phyloP scores from a whole-genome alignment of 495 filamentous ascomycete species.

The Mycothermus thermophilus region DNA sequence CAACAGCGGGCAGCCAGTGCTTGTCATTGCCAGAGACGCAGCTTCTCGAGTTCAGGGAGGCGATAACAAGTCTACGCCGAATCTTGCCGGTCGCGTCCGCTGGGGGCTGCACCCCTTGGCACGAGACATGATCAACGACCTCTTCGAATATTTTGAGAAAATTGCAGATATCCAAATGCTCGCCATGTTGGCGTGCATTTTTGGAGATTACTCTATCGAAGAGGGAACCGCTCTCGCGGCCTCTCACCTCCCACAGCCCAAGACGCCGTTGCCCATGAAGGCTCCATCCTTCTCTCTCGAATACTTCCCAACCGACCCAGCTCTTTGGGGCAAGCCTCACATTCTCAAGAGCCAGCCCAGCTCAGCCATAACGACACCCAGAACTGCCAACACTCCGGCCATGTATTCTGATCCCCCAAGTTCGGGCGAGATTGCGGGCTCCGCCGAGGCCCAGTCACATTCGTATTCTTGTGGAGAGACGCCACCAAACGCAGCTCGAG shows the following conservation, averaged over 20 bases:
- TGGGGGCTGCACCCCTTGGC: conserved; percentile 80
- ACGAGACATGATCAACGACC: conserved; percentile 53
- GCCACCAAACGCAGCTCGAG: conserved; percentile 38
- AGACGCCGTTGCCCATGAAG: conserved; percentile 49
- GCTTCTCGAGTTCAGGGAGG: conserved; percentile 30
- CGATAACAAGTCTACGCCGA: conserved; percentile 5
- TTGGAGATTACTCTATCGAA: conserved; percentile 48
- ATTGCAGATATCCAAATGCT: conserved; percentile 83
- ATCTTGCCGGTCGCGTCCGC: conserved; percentile 51
- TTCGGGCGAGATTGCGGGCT: conserved; percentile 41
- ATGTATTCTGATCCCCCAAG: conserved; percentile 46
- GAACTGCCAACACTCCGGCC: conserved; percentile 41
- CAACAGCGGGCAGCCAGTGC: conserved; percentile 37
- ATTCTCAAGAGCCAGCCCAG: conserved; percentile 28
- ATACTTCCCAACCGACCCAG: conserved; percentile 52
- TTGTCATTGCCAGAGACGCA: conserved; percentile 47
- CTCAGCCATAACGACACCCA: conserved; percentile 43
- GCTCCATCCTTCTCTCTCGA: conserved; percentile 51
- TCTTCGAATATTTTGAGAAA: conserved; percentile 66
- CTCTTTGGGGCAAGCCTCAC: conserved; percentile 41
- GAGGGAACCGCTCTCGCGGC: conserved; percentile 36
- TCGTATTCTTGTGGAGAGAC: conserved; percentile 52
- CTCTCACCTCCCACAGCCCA: conserved; percentile 30
- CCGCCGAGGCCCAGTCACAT: conserved; percentile 34
- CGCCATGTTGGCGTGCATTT: conserved; percentile 84